Percentiles rank a stretch among this genome's conserved stretches.
phyloP scores from a whole-genome alignment of 106 monocot genomes.

The Posidonia australis region DNA sequence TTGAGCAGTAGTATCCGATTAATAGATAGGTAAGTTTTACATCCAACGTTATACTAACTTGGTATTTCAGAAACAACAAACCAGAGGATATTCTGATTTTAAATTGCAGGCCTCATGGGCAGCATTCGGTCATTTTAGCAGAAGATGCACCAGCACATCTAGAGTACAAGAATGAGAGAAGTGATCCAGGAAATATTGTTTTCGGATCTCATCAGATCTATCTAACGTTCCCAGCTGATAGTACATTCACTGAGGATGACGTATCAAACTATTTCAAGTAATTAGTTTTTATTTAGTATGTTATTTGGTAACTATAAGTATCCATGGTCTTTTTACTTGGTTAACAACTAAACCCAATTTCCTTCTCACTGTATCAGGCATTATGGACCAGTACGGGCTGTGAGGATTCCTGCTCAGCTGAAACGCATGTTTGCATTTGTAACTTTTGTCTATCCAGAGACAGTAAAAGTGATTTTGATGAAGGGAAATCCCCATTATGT shows the following conservation, averaged over 20 bases:
- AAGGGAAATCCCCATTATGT: slow-evolving; percentile 60
- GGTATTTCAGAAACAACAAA: no score
- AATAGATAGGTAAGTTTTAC: slow-evolving; percentile 61
- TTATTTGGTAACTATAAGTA: no score
- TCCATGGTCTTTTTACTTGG: no score
- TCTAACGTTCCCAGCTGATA: slow-evolving; percentile 77
- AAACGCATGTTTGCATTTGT: slow-evolving; percentile 94
- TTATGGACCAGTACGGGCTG: slow-evolving; percentile 67
- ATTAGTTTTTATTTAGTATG: no score
- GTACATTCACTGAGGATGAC: slow-evolving; percentile 69
- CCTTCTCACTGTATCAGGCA: slow-evolving; percentile 21
- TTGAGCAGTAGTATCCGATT: slow-evolving; percentile 57
- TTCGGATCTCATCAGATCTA: slow-evolving; percentile 67
- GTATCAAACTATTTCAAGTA: slow-evolving; percentile 74
- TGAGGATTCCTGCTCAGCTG: slow-evolving; percentile 68
- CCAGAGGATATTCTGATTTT: no score
- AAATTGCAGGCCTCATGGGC: slow-evolving; percentile 61
- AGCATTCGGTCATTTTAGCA: slow-evolving; percentile 44
- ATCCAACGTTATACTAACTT: no score
- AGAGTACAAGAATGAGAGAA: slow-evolving; percentile 33
- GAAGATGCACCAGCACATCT: slow-evolving; percentile 41
- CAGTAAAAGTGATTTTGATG: slow-evolving; percentile 42
- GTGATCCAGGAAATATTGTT: not conserved
- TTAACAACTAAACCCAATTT: no score
- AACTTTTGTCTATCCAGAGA: slow-evolving; percentile 55